phyloP scores from a whole-genome alignment of 805 yeast species.

The Saturnispora besseyi region DNA sequence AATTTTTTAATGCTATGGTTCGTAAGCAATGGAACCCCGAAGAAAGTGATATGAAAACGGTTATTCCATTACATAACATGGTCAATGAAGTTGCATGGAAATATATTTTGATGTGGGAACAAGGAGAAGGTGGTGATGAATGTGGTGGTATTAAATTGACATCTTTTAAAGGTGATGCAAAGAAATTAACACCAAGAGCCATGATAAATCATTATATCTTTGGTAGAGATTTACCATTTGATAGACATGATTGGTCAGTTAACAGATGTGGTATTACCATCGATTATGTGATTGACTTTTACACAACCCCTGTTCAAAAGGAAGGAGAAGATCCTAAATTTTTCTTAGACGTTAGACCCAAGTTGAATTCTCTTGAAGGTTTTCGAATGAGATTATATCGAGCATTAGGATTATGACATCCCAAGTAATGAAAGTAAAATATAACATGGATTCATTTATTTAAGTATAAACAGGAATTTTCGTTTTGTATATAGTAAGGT shows the following conservation, averaged over 20 bases:
- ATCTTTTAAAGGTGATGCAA: slow-evolving; percentile 82
- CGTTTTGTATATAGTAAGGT: slow-evolving; percentile 1
- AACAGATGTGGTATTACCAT: slow-evolving; percentile 75
- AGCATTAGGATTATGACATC: slow-evolving; percentile 43
- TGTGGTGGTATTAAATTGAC: slow-evolving; percentile 86
- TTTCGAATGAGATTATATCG: slow-evolving; percentile 54
- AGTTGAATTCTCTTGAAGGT: slow-evolving; percentile 76
- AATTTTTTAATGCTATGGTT: slow-evolving; percentile 89
- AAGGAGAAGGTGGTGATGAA: slow-evolving; percentile 40
- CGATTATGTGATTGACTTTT: slow-evolving; percentile 91
- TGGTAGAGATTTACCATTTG: slow-evolving; percentile 79
- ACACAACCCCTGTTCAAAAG: slow-evolving; percentile 28
- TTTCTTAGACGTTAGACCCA: slow-evolving; percentile 86
- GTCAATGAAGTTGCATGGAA: slow-evolving; percentile 92
- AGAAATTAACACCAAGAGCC: slow-evolving; percentile 83
- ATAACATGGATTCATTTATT: background rate
- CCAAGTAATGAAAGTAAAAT: no score
- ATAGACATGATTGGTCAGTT: slow-evolving; percentile 91
- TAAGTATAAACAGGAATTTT: slow-evolving; percentile 8
- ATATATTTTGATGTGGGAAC: slow-evolving; percentile 79
- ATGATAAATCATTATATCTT: slow-evolving; percentile 47
- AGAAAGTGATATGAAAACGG: slow-evolving; percentile 74
- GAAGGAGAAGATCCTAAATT: slow-evolving; percentile 48
- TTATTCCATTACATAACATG: slow-evolving; percentile 89
- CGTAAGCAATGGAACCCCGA: slow-evolving; percentile 84